Base-by-base conservation (phyloP, 192 early-diverging fungal genomes). In the Coemansia sp. region DNA sequence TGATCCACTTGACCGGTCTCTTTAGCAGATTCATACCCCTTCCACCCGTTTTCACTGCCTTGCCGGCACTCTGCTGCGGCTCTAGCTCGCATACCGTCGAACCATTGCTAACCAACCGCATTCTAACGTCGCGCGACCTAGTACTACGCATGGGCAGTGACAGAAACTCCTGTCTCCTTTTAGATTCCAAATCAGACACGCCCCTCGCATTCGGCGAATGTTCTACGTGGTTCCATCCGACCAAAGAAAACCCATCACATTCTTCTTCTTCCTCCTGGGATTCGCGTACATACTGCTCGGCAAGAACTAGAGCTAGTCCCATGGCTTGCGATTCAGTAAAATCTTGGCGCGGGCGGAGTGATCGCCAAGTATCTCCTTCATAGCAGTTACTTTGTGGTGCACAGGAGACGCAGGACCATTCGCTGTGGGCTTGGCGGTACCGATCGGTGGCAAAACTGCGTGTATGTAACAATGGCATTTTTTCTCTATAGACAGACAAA, bases 261-360 rank as follows among this genome's bases (percentile, higher is more conserved):
- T 61, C 57, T 17, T 59, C 59, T 10, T 40, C 33, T 26, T 61
- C 59, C 2, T 28, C 28, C 6, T 61, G 19, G 8, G 38, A 3
- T 26, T 61, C 59, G 23, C 66, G 73, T 38, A 74, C 73, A 38
- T 74, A 74, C 60, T 74, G 62, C 55, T 69, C 73, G 17, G 73
- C 73, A 5, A 74, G 73, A 16, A 74, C 61, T 19, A 74, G 62
- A 9, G 73, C 73, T n/a, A 69, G 11, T 13, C 63, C 67, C 66
- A 69, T 69, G 32, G 63, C 67, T 26, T 74, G 66, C 14, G 73
- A 69, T 26, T 74, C 73, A 10, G 66, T 68, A 28, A 74, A 68
- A 1, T 61, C 59, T 21, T 61, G 35, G 30, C 30, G 28, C 30
- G 28, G 32, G 16, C 55, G 55, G 30, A 58, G 59, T 6, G 59